These are phyloP conservation scores for Phaseolus lunatus DNA, from an alignment of 306 rosid genomes.

Conservation along the genomic window DNA sequence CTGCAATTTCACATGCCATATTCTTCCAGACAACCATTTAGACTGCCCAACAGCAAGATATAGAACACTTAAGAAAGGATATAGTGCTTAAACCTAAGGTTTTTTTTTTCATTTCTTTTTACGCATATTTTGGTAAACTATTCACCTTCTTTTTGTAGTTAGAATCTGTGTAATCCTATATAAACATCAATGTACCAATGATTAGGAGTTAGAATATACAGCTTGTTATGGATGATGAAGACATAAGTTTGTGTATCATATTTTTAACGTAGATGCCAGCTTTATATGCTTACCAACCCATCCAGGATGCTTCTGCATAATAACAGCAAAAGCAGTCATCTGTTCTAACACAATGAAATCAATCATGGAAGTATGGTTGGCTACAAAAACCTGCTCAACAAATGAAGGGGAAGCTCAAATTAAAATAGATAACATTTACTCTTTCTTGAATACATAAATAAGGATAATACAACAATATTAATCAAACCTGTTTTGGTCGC, in stretches of 20 bases:
- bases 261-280: conserved; percentile 13
- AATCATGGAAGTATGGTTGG: conserved; percentile 97
- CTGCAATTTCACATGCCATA: background rate
- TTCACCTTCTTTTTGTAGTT: background rate
- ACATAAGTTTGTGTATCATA: background rate
- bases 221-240: conserved; percentile 3
- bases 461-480: conserved; percentile 28
- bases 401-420: conserved; percentile 33
- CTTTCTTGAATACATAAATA: background rate
- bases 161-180: background rate
- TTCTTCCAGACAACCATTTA: conserved; percentile 27
- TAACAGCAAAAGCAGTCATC: conserved; percentile 99
- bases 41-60: conserved; percentile 19
- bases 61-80: background rate
- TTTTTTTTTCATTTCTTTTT: background rate
- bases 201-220: conserved; percentile 7
- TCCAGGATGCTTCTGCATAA: conserved; percentile 99
- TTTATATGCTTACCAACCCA: conserved; percentile 88
- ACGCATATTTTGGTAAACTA: background rate
- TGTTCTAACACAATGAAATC: conserved; percentile 95
- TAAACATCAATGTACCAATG: background rate
- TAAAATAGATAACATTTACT: conserved; percentile 32
- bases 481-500: conserved; percentile 82
- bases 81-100: background rate
- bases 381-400: conserved; percentile 84